These are phyloP conservation scores for Ophiostoma populinum DNA, from an alignment of 2,329 filamentous ascomycete species.

Conservation along the genomic window DNA sequence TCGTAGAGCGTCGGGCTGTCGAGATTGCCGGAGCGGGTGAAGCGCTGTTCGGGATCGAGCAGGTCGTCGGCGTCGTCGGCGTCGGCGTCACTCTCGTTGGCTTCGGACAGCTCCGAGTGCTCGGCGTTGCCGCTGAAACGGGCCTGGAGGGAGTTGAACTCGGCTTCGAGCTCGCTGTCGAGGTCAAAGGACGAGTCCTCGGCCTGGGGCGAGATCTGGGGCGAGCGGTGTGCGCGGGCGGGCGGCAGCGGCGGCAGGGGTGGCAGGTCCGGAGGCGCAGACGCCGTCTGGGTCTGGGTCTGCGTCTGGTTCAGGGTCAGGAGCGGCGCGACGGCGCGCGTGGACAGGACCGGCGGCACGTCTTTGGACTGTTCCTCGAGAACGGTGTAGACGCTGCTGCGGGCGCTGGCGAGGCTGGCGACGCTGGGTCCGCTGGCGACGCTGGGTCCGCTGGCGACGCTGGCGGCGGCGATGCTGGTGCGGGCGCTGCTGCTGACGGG, in stretches of 20 bases:
- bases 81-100: slow-evolving; percentile 12
- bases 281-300: no score
- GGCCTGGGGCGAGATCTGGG: not conserved
- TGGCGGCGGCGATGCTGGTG: not conserved
- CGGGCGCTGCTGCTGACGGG: slow-evolving; percentile 3
- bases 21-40: slow-evolving; percentile 35
- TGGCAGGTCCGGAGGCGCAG: not conserved
- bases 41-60: slow-evolving; percentile 33
- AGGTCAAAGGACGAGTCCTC: slow-evolving; percentile 1
- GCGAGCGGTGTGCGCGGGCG: not conserved
- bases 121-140: not conserved
- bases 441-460: slow-evolving; percentile 16
- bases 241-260: not conserved
- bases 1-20: slow-evolving; percentile 48
- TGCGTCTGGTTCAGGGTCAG: no score
- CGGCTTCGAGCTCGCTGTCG: slow-evolving; percentile 1
- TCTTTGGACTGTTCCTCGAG: no score
- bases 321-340: no score
- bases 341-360: no score
- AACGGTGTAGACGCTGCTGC: not conserved
- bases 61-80: slow-evolving; percentile 17
- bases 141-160: not conserved
- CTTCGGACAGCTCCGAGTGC: no score
- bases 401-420: not conserved
- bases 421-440: not conserved